Evolutionary conservation across 345 rosid species (phyloP).

Genomic region (Erysimum cheiranthoides): DNA sequence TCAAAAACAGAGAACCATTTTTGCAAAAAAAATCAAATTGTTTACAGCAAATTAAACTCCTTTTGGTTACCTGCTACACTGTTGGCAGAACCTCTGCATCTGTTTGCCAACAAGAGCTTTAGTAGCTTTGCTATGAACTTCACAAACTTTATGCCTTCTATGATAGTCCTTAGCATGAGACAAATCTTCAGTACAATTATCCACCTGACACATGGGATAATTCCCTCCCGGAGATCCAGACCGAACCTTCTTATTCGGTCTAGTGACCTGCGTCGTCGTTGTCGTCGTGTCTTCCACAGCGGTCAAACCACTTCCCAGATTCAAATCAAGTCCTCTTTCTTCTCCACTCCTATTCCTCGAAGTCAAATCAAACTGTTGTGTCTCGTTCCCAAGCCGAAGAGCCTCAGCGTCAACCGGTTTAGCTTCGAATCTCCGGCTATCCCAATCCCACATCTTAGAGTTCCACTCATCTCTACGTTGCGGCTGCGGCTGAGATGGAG

Average conservation of each 20-base stretch:
- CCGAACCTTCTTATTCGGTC: conserved; percentile 76
- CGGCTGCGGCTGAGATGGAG: conserved; percentile 38
- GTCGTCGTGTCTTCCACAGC: conserved; percentile 47
- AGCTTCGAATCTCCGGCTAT: conserved; percentile 66
- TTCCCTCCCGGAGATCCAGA: conserved; percentile 76
- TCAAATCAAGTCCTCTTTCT: conserved; percentile 65
- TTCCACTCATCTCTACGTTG: conserved; percentile 66
- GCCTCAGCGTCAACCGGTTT: conserved; percentile 56
- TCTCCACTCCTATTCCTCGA: conserved; percentile 42
- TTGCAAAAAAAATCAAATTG: too few relatives aligned
- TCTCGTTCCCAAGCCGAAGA: conserved; percentile 47
- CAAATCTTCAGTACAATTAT: conserved; percentile 76
- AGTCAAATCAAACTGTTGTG: conserved; percentile 34
- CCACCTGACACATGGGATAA: conserved; percentile 89
- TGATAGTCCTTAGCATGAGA: conserved; percentile 88
- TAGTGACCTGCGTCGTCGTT: conserved; percentile 49
- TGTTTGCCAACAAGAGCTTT: conserved; percentile 81
- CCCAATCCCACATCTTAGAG: conserved; percentile 84
- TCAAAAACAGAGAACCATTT: neutral
- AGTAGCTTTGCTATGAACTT: conserved; percentile 81
- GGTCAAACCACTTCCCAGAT: conserved; percentile 65
- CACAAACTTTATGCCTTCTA: conserved; percentile 90
- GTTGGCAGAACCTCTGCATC: conserved; percentile 98
- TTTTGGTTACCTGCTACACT: conserved; percentile 83
- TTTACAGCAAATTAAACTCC: neutral